Evolutionary conservation across 2,329 filamentous ascomycete genomes (phyloP).

Genomic region (Aspergillus hiratsukae): DNA sequence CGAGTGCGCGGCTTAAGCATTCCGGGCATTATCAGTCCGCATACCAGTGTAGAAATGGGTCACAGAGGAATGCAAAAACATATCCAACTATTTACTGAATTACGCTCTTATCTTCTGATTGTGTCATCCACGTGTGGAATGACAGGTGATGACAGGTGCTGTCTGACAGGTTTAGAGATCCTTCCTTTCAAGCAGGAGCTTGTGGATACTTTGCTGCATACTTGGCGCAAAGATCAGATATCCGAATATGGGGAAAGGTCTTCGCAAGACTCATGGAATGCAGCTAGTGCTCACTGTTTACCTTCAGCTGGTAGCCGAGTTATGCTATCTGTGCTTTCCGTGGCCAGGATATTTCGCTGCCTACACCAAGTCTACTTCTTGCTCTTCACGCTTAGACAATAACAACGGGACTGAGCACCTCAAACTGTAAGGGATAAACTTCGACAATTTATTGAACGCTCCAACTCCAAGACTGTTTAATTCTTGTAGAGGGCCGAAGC

Average conservation of each 20-base stretch:
- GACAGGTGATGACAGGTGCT: not conserved
- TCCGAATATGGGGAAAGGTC: not conserved
- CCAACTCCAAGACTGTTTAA: not conserved
- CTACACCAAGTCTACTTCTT: not conserved
- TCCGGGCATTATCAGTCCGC: not conserved
- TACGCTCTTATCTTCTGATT: not conserved
- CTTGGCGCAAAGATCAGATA: not conserved
- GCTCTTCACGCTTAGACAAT: too few species aligned
- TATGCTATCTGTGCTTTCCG: not conserved
- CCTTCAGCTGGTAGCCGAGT: not conserved
- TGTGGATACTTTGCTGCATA: not conserved
- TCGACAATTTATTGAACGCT: not conserved
- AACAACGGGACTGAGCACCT: not conserved
- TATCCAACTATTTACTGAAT: too few species aligned
- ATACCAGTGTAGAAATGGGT: not conserved
- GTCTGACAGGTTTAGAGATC: not conserved
- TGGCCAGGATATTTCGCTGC: not conserved
- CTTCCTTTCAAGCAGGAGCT: not conserved
- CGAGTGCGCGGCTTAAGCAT: not conserved
- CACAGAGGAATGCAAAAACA: not conserved
- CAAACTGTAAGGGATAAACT: not conserved
- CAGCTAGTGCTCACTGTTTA: not conserved
- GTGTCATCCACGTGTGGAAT: not conserved
- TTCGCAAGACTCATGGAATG: not conserved
- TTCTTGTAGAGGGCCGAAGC: not conserved